Conservation (phyloP, 257 asterid genomes). For the Echites panduratus region DNA sequence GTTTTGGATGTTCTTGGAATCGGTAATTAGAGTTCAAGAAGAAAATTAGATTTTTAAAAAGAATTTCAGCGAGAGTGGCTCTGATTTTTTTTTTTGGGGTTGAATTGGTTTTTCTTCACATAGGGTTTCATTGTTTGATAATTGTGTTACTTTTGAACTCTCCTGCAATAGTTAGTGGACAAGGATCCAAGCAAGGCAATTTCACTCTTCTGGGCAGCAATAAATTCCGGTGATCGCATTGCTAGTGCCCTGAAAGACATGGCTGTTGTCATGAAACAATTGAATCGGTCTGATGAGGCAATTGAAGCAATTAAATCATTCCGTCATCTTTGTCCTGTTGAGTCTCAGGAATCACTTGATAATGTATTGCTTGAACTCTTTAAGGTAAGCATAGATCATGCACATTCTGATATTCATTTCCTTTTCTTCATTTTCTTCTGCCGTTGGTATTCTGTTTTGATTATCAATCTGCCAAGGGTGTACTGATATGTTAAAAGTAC, state of each 20-base stretch:
- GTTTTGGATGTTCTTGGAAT: background rate
- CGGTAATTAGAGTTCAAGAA: background rate
- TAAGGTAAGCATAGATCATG: conserved; percentile 40
- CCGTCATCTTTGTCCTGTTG: conserved; percentile 79
- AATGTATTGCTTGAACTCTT: conserved; percentile 72
- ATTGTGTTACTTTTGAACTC: background rate
- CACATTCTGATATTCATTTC: background rate
- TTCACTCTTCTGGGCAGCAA: conserved; percentile 91
- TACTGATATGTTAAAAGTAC: background rate
- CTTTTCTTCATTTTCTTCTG: background rate
- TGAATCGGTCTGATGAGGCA: conserved; percentile 84
- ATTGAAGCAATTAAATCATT: conserved; percentile 92
- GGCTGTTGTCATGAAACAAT: conserved; percentile 92
- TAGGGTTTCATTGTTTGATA: background rate
- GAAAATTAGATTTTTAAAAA: background rate
- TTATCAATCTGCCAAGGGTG: no score
- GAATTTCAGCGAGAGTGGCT: background rate
- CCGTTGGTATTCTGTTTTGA: background rate
- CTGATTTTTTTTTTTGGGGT: no score
- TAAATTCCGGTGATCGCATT: conserved; percentile 85
- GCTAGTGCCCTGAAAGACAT: conserved; percentile 95
- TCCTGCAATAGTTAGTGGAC: conserved; percentile 29
- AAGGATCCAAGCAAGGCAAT: conserved; percentile 76
- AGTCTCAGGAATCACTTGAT: conserved; percentile 87
- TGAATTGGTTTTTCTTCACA: background rate